Conservation (phyloP, 176 grass and related monocot species). For the Stipa capillata region DNA sequence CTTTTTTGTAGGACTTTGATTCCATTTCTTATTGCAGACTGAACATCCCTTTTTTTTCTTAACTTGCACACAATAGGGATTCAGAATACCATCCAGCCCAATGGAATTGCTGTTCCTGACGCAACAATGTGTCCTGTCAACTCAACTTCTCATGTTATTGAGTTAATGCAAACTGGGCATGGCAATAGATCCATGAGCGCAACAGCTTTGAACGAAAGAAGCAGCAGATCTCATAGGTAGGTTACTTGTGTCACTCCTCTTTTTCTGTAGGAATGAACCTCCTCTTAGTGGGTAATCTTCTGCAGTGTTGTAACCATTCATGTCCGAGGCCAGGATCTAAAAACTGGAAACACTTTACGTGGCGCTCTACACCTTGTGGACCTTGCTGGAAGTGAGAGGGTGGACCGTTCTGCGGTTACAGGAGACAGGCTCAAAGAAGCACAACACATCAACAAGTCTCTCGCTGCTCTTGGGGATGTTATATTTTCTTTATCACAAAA, state of each 20-base stretch:
- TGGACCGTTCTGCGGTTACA: constrained; percentile 70
- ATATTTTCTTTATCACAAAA: constrained; percentile 83
- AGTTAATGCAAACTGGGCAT: constrained; percentile 72
- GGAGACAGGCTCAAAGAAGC: constrained; percentile 88
- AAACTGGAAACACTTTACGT: constrained; percentile 41
- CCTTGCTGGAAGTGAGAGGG: constrained; percentile 79
- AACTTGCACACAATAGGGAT: constrained; percentile 73
- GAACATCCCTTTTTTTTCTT: constrained; percentile 34
- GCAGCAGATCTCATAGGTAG: constrained; percentile 90
- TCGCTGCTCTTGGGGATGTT: constrained; percentile 78
- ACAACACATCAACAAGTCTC: constrained; percentile 86
- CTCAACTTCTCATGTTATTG: constrained; percentile 74
- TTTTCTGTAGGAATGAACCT: background rate
- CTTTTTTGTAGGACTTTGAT: constrained; percentile 6
- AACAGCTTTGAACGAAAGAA: constrained; percentile 88
- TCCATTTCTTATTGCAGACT: background rate
- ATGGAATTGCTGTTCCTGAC: constrained; percentile 73
- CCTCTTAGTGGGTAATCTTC: constrained; percentile 6
- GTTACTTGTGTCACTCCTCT: background rate
- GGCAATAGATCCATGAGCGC: constrained; percentile 71
- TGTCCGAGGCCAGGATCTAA: constrained; percentile 57
- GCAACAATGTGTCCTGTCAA: constrained; percentile 69
- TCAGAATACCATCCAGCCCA: constrained; percentile 60
- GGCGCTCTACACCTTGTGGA: constrained; percentile 81
- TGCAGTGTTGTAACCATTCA: constrained; percentile 80